Percentiles rank a stretch among this genome's conserved stretches.
Evolutionary conservation across 495 filamentous ascomycete species (phyloP).

Genomic region (Tetracladium setigerum): DNA sequence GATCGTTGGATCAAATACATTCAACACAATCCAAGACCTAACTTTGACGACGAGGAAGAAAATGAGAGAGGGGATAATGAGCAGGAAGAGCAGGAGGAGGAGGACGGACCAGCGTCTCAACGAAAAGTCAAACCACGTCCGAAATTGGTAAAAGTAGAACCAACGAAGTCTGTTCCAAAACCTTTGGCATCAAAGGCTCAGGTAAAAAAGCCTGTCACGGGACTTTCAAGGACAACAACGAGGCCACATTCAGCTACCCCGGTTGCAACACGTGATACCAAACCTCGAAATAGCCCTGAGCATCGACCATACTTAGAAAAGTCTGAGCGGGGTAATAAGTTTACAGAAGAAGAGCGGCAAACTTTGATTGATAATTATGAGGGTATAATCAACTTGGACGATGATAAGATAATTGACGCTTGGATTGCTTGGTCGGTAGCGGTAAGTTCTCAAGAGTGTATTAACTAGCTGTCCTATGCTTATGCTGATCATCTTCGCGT

Average conservation of each 20-base stretch:
- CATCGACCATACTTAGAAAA: background rate
- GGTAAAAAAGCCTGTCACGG: too few species aligned
- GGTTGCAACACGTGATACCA: too few species aligned
- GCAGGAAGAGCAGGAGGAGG: slow-evolving; percentile 4
- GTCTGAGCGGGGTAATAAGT: slow-evolving; percentile 2
- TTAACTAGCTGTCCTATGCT: background rate
- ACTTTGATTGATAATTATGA: slow-evolving; percentile 7
- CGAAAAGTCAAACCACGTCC: background rate
- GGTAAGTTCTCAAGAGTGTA: slow-evolving; percentile 2
- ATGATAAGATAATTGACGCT: slow-evolving; percentile 12
- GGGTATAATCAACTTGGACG: slow-evolving; percentile 13
- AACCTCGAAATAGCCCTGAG: too few species aligned
- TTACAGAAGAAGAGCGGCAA: slow-evolving; percentile 16
- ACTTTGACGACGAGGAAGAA: slow-evolving; percentile 14
- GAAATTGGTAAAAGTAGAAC: background rate
- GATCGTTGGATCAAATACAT: slow-evolving; percentile 58
- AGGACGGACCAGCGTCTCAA: background rate
- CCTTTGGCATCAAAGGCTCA: too few species aligned
- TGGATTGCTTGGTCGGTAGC: slow-evolving; percentile 14
- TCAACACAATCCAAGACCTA: slow-evolving; percentile 14
- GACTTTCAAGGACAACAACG: too few species aligned
- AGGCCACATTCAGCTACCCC: too few species aligned
- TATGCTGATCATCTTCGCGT: background rate
- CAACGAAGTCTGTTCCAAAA: too few species aligned
- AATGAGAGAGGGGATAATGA: slow-evolving; percentile 1